Evolutionary conservation across 2,329 filamentous ascomycete genomes (phyloP), one percentile per base, ranked within the genome.

Genomic region (Aspergillus bombycis): DNA sequence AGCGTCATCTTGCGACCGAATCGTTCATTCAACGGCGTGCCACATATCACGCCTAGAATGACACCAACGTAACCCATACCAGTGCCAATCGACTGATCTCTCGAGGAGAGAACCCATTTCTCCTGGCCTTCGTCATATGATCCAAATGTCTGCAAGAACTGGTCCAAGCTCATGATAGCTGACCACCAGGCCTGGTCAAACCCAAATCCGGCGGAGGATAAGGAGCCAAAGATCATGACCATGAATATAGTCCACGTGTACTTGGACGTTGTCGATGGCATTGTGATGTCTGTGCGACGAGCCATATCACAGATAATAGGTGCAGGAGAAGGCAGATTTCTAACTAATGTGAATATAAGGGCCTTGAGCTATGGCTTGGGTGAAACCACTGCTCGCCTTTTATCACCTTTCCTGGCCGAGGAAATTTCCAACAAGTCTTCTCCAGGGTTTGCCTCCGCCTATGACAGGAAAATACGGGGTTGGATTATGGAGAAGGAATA

Each of bases 121-220:
- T 53, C 5, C 3, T 53, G 48, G 28, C 1, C 12, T 6, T 3
- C 16, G n/a, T n/a, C 23, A 36, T 10, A 65, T 54, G 57, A 64
- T 61, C 28, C 64, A 52, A 52, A 61, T 28, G 19, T 53, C 2
- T 34, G 48, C 8, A 55, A 57, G 58, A 68, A 68, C 10, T 57
- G 62, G 7, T 58, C 48, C 10, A 64, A 34, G 23, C 64, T 65
- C 50, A 67, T 62, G 43, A 61, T 61, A 36, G 61, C 57, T 56
- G 61, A 62, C 67, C 65, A 68, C 67, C 65, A 67, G 28, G 58
- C 61, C 34, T 68, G 67, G 36, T 68, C 67, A 45, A 66, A 67
- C 4, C 67, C 65, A 58, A 68, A 69, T 28, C 64, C 64, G 10
- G 63, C 52, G n/a, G 64, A 66, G 36, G 63, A 60, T 26, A 66